Percentiles rank a stretch among this genome's conserved stretches.
Evolutionary conservation across 169 alveolate species (phyloP).

Genomic region (Plasmodium vivax): DNA sequence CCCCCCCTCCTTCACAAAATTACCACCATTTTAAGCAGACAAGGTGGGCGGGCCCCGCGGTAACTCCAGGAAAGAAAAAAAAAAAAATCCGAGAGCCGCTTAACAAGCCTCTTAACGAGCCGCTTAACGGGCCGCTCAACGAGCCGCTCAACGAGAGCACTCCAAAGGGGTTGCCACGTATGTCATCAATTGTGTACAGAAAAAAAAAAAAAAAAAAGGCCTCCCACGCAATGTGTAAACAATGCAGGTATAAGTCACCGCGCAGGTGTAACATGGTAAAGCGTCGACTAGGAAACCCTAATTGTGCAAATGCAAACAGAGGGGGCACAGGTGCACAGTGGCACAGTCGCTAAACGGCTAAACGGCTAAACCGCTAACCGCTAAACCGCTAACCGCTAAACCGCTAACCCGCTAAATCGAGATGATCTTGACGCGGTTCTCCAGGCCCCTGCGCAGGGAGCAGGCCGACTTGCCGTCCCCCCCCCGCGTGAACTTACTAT

Average conservation of each 20-base stretch:
- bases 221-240: neutral
- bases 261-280: neutral
- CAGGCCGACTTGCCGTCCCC: neutral
- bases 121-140: neutral
- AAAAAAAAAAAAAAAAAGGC: neutral
- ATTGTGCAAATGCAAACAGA: too few relatives aligned
- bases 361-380: too few relatives aligned
- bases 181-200: neutral
- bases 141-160: neutral
- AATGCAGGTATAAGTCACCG: neutral
- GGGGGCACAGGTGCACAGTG: too few relatives aligned
- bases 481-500: conserved; percentile 8
- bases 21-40: neutral
- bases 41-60: neutral
- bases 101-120: too few relatives aligned
- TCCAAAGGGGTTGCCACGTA: neutral
- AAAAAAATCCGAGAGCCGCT: too few relatives aligned
- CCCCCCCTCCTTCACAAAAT: neutral
- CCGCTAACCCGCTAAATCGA: neutral
- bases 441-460: neutral
- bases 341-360: too few relatives aligned
- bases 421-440: conserved; percentile 8
- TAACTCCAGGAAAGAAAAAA: neutral
- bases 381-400: too few relatives aligned
- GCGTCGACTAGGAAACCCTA: too few relatives aligned